These are phyloP conservation scores for Boletellus sp. DNA, from an alignment of 768 basidiomycete species.

Conservation along the genomic window DNA sequence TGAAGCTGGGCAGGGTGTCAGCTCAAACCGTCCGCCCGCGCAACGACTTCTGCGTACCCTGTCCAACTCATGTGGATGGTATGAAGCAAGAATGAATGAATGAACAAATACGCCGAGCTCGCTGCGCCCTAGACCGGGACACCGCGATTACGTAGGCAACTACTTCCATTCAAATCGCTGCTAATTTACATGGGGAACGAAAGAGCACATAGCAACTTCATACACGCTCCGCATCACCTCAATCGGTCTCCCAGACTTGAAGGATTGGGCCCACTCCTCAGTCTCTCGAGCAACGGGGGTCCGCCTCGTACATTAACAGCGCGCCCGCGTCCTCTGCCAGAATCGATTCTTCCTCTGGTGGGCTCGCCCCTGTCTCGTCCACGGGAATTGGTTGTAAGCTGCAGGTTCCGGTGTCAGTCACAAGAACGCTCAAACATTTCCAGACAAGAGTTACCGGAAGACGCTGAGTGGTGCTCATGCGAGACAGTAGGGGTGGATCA, in stretches of 20 bases:
- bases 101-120: background rate
- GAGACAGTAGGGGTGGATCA: conserved; percentile 22
- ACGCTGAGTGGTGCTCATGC: conserved; percentile 21
- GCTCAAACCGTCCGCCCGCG: background rate
- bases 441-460: conserved; percentile 17
- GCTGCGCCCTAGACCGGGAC: background rate
- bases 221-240: conserved; percentile 9
- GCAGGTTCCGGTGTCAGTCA: background rate
- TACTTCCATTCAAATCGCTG: background rate
- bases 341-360: conserved; percentile 19
- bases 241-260: conserved; percentile 20
- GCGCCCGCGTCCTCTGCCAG: conserved; percentile 22
- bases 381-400: conserved; percentile 16
- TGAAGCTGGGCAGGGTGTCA: conserved; percentile 55
- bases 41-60: conserved; percentile 35
- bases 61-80: conserved; percentile 51
- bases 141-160: conserved; percentile 14
- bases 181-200: conserved; percentile 1
- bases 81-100: background rate
- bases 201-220: too few relatives aligned
- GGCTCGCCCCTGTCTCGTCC: conserved; percentile 21
- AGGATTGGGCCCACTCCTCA: conserved; percentile 5
- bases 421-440: background rate
- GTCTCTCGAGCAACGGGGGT: conserved; percentile 13
- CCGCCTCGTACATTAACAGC: conserved; percentile 15